Base-by-base conservation (phyloP, 768 basidiomycete species). In the Leccinum truebloodii region DNA sequence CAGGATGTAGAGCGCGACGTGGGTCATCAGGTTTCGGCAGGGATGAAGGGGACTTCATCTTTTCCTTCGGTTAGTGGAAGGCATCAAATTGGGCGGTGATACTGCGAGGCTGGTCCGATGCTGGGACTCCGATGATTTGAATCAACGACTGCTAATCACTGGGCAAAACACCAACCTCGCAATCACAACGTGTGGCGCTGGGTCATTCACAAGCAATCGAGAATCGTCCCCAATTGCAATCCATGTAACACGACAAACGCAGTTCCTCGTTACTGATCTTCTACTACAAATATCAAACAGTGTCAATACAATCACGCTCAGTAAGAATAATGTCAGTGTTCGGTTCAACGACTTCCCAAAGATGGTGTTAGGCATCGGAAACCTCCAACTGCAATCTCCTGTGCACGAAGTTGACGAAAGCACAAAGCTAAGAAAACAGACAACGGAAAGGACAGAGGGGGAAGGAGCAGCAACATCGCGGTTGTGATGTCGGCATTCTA, bases 1-100 rank as follows among this genome's bases (percentile, higher is more conserved):
- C n/a, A n/a, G n/a, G n/a, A n/a, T n/a, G n/a, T 98, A 99, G 71
- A 98, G 90, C 0, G 96, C 94, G 55, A 98, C 95, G 55, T 96
- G 93, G 46, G 96, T 98, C 56, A 87, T 93, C 53, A 99, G 86
- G 76, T 98, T 99, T 77, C 93, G 94, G 84, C 95, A 98, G 12
- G 95, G 85, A 73, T 95, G 87, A 57, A 97, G 86, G 32, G 3
- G 32, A 10, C 30, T 30, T 30, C 30, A 0, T 30, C 30, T 30
- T 9, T 30, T 30, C 30, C 32, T 32, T 32, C 3, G 32, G 32
- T 32, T 32, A 32, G 26, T 26, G 26, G 26, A 26, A 3, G 26
- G 26, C 26, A 5, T 3, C 26, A 4, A 26, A 26, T 3, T 4
- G 26, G 26, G 26, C 26, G 26, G 26, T 26, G 26, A 26, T 26